phyloP scores from a whole-genome alignment of 202 grass and related monocot species.

The Bolboschoenoplectus hybrid region DNA sequence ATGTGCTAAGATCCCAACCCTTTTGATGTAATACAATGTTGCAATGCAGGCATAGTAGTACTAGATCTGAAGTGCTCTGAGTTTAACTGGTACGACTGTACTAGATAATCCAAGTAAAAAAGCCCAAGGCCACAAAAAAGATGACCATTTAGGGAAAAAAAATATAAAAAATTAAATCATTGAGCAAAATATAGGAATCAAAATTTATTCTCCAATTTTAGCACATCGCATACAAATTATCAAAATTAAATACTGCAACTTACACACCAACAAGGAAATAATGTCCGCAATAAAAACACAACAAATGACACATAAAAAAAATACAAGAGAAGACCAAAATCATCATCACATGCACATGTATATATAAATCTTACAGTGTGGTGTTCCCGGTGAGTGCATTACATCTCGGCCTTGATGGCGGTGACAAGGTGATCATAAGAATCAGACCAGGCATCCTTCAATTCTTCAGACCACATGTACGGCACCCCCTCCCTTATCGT shows the following conservation, averaged over 20 bases:
- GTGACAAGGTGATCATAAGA: constrained; percentile 65
- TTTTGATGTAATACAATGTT: not conserved
- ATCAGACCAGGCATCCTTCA: constrained; percentile 64
- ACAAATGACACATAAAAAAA: not conserved
- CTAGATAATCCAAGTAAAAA: not conserved
- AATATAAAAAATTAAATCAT: not conserved
- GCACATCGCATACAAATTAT: not conserved
- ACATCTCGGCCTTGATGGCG: constrained; percentile 45
- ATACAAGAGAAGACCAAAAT: not conserved
- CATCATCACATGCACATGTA: too few relatives aligned
- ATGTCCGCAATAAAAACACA: not conserved
- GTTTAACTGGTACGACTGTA: not conserved
- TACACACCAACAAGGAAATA: not conserved
- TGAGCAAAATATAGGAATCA: not conserved
- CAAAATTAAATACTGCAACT: not conserved
- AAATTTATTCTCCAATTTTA: not conserved
- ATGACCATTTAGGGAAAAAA: not conserved
- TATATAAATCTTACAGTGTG: not conserved
- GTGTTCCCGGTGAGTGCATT: not conserved
- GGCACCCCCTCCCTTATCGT: constrained; percentile 34
- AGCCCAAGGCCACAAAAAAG: not conserved
- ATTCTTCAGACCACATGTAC: constrained; percentile 59
- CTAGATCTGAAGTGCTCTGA: not conserved
- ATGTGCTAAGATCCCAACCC: not conserved
- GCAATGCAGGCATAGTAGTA: not conserved